Base-by-base conservation (phyloP, 108 stramenopile species). In the Nitzschia palea region DNA sequence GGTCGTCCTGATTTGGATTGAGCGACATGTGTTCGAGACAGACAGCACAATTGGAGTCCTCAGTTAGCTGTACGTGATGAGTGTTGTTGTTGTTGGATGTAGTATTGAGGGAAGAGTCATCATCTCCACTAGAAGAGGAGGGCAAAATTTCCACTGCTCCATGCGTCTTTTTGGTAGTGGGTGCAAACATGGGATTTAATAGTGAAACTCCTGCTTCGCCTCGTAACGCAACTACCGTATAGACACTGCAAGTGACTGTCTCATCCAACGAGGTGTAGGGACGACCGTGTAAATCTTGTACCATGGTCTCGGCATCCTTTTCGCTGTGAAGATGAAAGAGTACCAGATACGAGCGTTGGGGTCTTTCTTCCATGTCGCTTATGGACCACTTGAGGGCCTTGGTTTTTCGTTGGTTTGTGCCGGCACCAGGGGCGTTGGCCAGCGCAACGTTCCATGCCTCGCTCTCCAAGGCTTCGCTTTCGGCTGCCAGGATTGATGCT, bases 21-120 rank as follows among this genome's bases (percentile, higher is more conserved):
- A 56, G 29, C 12, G 80, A 59, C 88, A 97, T 78, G 59, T 78
- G 86, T 43, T 97, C 96, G 50, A 97, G 62, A 74, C 96, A 97
- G 15, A 97, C 94, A 10, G 92, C 89, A 76, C 96, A 97, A 57
- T 89, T 80, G 28, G 79, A 80, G 47, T 68, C 71, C 22, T 75
- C 79, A n/a, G 59, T 40, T 2, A 60, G n/a, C 4, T 48, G 47
- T 28, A n/a, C 29, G 23, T 36, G 14, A 15, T 37, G 22, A 0
- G 31, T 34, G 15, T 29, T 55, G 2, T 22, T 27, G 20, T 25
- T 35, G 5, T 35, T 1, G 10, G 68, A 12, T 15, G 59, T 0
- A 4, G 59, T 61, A 18, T 58, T 42, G 55, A 14, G 17, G 18
- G 18, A 2, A 2, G 9, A 14, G 1, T 60, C 59, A 2, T 36